Conservation (phyloP, 75 land plant species). For the Selaginella tamariscina region DNA sequence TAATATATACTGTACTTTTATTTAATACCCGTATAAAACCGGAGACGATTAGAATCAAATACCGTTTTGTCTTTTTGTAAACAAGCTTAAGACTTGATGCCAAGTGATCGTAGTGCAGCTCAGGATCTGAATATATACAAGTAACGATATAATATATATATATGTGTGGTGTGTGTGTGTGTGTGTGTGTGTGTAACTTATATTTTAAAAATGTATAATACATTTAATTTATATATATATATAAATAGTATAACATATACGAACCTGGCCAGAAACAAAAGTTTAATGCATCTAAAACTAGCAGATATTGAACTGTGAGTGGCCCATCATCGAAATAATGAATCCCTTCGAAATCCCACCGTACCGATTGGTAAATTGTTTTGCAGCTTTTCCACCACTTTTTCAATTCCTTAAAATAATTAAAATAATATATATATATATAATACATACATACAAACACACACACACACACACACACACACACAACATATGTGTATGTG, state of each 20-base stretch:
- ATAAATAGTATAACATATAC: neutral
- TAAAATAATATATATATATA: conserved; percentile 1
- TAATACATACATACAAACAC: conserved; percentile 5
- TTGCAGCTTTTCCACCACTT: conserved; percentile 48
- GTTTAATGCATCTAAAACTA: conserved; percentile 86
- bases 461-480: too few relatives aligned
- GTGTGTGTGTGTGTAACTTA: too few relatives aligned
- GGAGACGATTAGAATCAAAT: conserved; percentile 78
- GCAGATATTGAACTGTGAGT: conserved; percentile 84
- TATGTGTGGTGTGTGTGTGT: too few relatives aligned
- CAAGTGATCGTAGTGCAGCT: conserved; percentile 67
- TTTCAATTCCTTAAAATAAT: conserved; percentile 53
- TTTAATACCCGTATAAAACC: conserved; percentile 49
- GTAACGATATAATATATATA: neutral
- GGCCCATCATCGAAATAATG: conserved; percentile 96
- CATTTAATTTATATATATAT: too few relatives aligned
- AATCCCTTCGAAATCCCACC: conserved; percentile 97
- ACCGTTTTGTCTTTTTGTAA: conserved; percentile 51
- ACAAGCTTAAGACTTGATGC: conserved; percentile 67
- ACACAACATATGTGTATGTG: neutral
- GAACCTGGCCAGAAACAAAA: conserved; percentile 99
- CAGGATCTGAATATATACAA: conserved; percentile 51
- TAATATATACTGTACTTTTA: too few relatives aligned
- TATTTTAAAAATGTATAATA: too few relatives aligned
- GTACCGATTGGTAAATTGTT: conserved; percentile 50